A percentile compares a stretch with the other conserved stretches of the same genome.
phyloP scores from a whole-genome alignment of 2,329 filamentous ascomycete genomes.

The Sclerotinia trifoliorum region DNA sequence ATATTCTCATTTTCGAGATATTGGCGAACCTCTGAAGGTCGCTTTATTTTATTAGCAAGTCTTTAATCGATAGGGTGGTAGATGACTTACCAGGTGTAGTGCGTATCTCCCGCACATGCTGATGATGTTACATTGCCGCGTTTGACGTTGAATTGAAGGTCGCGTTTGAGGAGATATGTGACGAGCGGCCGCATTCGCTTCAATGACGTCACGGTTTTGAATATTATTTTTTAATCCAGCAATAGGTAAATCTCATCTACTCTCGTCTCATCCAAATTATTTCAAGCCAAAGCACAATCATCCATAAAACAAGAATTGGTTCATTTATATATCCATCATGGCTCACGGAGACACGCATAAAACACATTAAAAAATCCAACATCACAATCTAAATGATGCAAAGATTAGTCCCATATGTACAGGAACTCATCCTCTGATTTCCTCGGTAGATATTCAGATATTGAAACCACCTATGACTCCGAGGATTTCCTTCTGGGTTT shows the following conservation, averaged over 20 bases:
- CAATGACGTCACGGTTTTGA: conserved; percentile 1
- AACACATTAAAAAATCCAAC: no score
- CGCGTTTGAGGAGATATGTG: not conserved
- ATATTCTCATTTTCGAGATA: conserved; percentile 74
- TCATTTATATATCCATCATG: no score
- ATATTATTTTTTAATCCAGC: not conserved
- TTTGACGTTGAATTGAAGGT: conserved; percentile 6
- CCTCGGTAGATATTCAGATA: no score
- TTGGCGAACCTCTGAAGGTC: conserved; percentile 71
- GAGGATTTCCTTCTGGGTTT: no score
- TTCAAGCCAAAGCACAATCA: no score
- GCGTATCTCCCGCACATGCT: conserved; percentile 41
- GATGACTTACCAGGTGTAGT: conserved; percentile 34
- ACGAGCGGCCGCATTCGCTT: not conserved
- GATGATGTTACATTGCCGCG: conserved; percentile 6
- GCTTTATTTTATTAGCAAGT: conserved; percentile 48
- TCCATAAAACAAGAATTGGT: no score
- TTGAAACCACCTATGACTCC: no score
- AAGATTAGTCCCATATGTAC: no score
- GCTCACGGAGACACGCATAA: no score
- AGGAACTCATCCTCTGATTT: no score
- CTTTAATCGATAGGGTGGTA: not conserved
- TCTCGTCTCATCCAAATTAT: not conserved
- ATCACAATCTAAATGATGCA: no score
- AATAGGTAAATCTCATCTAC: not conserved